Evolutionary conservation across 2,329 filamentous ascomycete species (phyloP).

Genomic region (Phyllosticta citribraziliensis): DNA sequence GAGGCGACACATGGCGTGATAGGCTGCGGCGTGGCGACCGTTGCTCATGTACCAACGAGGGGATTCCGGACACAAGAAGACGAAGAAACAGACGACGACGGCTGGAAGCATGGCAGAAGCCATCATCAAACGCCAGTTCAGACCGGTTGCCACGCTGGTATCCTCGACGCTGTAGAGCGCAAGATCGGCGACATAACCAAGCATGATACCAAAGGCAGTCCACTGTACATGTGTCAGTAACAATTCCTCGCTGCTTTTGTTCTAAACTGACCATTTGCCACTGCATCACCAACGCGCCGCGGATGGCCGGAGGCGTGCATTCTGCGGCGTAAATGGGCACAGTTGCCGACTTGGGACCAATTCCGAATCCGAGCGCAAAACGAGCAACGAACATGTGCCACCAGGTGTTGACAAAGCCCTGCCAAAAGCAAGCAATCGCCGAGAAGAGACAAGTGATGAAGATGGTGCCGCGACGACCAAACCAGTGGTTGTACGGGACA

Average conservation of each 20-base stretch:
- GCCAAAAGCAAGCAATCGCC: constrained; percentile 46
- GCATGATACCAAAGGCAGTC: constrained; percentile 28
- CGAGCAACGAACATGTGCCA: constrained; percentile 60
- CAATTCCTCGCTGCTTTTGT: too few relatives aligned
- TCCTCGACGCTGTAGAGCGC: constrained; percentile 19
- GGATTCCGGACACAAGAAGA: constrained; percentile 19
- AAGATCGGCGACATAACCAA: constrained; percentile 18
- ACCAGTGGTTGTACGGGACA: constrained; percentile 58
- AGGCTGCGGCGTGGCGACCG: constrained; percentile 17
- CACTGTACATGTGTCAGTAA: neutral
- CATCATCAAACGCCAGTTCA: constrained; percentile 23
- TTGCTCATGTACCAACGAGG: constrained; percentile 20
- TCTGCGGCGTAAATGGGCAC: constrained; percentile 72
- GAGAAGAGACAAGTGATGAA: constrained; percentile 68
- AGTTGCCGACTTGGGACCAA: constrained; percentile 65
- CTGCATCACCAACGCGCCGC: constrained; percentile 71
- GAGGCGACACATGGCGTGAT: constrained; percentile 41
- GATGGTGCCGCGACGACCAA: constrained; percentile 65
- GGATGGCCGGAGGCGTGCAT: constrained; percentile 57
- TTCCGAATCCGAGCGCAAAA: constrained; percentile 65
- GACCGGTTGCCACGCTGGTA: constrained; percentile 14
- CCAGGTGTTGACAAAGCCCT: constrained; percentile 61
- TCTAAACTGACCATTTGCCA: constrained; percentile 53
- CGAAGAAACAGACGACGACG: constrained; percentile 19
- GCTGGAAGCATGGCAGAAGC: constrained; percentile 19